phyloP scores from a whole-genome alignment of 78 protist genomes.

The Monosiga brevicollis region DNA sequence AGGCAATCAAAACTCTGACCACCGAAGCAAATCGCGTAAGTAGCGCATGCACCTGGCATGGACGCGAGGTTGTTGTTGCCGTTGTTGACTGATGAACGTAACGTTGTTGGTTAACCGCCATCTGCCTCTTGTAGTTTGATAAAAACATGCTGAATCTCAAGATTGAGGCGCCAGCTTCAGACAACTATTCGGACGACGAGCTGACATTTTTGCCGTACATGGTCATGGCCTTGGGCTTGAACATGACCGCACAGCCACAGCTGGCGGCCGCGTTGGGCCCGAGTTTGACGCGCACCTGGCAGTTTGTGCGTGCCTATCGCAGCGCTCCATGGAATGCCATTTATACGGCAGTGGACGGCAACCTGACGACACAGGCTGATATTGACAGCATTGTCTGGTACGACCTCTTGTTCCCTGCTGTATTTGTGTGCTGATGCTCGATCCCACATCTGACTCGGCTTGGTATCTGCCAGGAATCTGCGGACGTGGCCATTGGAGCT shows the following conservation, averaged over 20 bases:
- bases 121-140: too few relatives aligned
- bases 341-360: not conserved
- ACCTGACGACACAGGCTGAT: not conserved
- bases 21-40: too few relatives aligned
- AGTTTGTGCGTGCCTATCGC: not conserved
- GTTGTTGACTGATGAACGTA: too few relatives aligned
- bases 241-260: not conserved
- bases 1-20: too few relatives aligned
- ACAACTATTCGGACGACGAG: constrained; percentile 21
- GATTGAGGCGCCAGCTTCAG: not conserved
- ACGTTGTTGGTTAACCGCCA: too few relatives aligned
- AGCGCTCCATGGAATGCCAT: not conserved
- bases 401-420: too few relatives aligned
- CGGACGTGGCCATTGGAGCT: not conserved
- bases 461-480: not conserved
- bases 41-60: too few relatives aligned
- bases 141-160: constrained; percentile 10
- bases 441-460: not conserved
- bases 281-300: not conserved
- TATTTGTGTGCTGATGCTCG: not conserved
- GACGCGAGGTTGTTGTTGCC: too few relatives aligned
- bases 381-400: not conserved
- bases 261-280: not conserved
- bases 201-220: constrained; percentile 11
- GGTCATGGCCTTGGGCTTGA: not conserved